Conservation (phyloP, 2,329 filamentous ascomycete species). For the Ciborinia camelliae region DNA sequence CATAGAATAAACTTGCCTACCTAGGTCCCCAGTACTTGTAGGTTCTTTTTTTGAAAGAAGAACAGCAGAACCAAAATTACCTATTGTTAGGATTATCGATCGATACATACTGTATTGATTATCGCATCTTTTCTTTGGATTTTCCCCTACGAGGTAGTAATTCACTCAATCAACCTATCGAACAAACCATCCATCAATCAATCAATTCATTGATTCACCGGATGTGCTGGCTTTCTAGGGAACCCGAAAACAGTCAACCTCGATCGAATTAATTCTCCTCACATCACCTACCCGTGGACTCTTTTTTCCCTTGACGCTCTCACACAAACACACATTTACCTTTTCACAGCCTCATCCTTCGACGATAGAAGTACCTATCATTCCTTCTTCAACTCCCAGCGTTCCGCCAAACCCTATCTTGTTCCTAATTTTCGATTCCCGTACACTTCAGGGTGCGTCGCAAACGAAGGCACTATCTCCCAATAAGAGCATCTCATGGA, state of each 20-base stretch:
- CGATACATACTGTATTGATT: background rate
- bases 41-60: background rate
- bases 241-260: slow-evolving; percentile 15
- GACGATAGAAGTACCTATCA: background rate
- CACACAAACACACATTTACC: background rate
- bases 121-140: too few species aligned
- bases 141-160: too few species aligned
- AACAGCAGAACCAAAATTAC: background rate
- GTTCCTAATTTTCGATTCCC: slow-evolving; percentile 14
- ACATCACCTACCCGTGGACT: background rate
- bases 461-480: slow-evolving; percentile 29
- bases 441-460: slow-evolving; percentile 27
- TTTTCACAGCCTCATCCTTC: slow-evolving; percentile 22
- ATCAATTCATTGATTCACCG: slow-evolving; percentile 15
- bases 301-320: background rate
- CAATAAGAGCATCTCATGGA: slow-evolving; percentile 27
- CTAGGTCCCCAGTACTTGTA: too few species aligned
- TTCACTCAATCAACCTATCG: background rate
- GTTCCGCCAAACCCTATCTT: background rate
- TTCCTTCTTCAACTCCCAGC: slow-evolving; percentile 19
- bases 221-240: slow-evolving; percentile 22
- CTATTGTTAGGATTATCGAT: too few species aligned
- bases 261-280: slow-evolving; percentile 14
- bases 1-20: background rate
- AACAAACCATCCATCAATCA: background rate